A percentile compares a stretch with the other conserved stretches of the same genome.
These are phyloP conservation scores for Teratosphaeria epicoccoides DNA, from an alignment of 2,329 filamentous ascomycete genomes.

Conservation along the genomic window DNA sequence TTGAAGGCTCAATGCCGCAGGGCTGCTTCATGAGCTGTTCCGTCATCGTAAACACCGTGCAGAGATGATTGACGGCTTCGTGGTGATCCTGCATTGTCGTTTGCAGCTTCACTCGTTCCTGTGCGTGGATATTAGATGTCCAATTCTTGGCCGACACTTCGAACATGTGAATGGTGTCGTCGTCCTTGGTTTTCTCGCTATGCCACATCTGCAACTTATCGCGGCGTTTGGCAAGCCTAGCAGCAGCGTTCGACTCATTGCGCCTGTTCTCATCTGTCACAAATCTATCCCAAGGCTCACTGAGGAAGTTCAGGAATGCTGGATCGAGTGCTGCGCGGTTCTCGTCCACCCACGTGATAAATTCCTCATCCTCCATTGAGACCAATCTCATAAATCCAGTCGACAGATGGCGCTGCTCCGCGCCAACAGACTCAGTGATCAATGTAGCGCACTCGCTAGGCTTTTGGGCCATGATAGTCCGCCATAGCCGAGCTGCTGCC, in stretches of 20 bases:
- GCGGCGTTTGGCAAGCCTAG: conserved; percentile 61
- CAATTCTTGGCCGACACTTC: conserved; percentile 79
- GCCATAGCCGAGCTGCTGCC: conserved; percentile 72
- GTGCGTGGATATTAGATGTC: conserved; percentile 90
- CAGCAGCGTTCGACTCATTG: conserved; percentile 64
- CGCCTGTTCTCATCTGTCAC: conserved; percentile 70
- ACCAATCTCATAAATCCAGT: conserved; percentile 73
- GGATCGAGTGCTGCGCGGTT: conserved; percentile 68
- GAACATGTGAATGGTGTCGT: conserved; percentile 68
- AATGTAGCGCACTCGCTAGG: conserved; percentile 68
- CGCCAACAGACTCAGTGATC: conserved; percentile 58
- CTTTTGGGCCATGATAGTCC: conserved; percentile 90
- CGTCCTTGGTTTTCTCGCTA: conserved; percentile 53
- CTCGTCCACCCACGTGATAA: conserved; percentile 78
- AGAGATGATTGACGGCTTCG: conserved; percentile 71
- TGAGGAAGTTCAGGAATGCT: conserved; percentile 72
- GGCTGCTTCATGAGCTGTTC: conserved; percentile 67
- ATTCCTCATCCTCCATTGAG: conserved; percentile 79
- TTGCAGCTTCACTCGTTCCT: conserved; percentile 86
- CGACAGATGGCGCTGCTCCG: conserved; percentile 60
- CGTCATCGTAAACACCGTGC: conserved; percentile 65
- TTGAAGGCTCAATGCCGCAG: conserved; percentile 66
- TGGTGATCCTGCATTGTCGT: conserved; percentile 84
- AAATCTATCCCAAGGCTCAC: conserved; percentile 79
- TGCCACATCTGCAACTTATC: conserved; percentile 78